Evolutionary conservation across 1,139 yeast genomes (phyloP).

Genomic region (Hyphopichia buzzinii): DNA sequence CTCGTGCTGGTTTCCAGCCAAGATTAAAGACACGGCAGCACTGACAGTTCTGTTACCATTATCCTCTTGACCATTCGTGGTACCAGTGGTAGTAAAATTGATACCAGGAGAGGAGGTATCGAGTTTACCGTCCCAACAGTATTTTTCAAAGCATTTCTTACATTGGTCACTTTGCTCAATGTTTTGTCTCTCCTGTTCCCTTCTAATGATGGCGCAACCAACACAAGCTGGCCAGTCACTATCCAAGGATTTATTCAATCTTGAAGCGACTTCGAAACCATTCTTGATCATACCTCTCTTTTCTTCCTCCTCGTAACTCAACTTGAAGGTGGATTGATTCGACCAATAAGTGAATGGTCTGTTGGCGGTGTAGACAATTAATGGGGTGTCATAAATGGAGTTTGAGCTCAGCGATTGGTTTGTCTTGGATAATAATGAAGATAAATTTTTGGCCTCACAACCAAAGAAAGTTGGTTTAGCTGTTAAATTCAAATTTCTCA

Average conservation of each 20-base stretch:
- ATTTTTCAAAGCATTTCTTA: conserved; percentile 62
- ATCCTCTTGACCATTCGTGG: conserved; percentile 35
- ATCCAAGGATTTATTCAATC: conserved; percentile 71
- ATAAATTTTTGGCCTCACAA: conserved; percentile 68
- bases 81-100: conserved; percentile 49
- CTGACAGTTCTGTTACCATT: conserved; percentile 15
- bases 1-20: conserved; percentile 4
- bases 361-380: conserved; percentile 79
- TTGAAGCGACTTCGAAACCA: conserved; percentile 77
- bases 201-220: conserved; percentile 84
- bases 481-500: conserved; percentile 58
- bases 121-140: conserved; percentile 77
- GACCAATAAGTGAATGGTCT: conserved; percentile 64
- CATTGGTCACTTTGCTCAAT: conserved; percentile 69
- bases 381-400: conserved; percentile 54
- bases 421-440: conserved; percentile 39
- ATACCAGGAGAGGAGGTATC: conserved; percentile 21
- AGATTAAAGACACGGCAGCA: conserved; percentile 12
- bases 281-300: conserved; percentile 64
- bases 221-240: conserved; percentile 75
- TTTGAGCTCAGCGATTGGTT: conserved; percentile 21
- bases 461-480: conserved; percentile 82
- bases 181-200: conserved; percentile 74
- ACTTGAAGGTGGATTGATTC: conserved; percentile 70
- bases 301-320: conserved; percentile 59